Percentiles rank a stretch among this genome's conserved stretches.
These are phyloP conservation scores for Coniochaeta hoffmannii DNA, from an alignment of 2,329 filamentous ascomycete genomes.

Conservation along the genomic window DNA sequence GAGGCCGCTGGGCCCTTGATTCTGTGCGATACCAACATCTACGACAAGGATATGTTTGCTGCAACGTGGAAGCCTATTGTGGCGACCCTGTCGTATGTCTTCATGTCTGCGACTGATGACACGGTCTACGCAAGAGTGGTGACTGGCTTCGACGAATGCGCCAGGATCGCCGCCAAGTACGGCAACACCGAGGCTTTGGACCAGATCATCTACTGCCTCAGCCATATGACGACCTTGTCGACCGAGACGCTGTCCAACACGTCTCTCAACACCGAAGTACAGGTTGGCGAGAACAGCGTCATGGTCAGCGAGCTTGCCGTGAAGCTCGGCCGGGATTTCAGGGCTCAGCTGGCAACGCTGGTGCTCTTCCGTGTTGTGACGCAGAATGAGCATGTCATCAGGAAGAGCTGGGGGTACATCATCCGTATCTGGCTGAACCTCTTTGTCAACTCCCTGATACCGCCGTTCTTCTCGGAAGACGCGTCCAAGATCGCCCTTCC, in stretches of 20 bases:
- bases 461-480: constrained; percentile 62
- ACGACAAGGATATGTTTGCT: constrained; percentile 95
- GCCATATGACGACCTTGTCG: constrained; percentile 82
- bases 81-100: constrained; percentile 92
- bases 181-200: constrained; percentile 80
- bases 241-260: constrained; percentile 73
- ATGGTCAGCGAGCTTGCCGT: constrained; percentile 99
- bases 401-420: constrained; percentile 74
- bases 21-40: constrained; percentile 85
- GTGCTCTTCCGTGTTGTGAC: constrained; percentile 91
- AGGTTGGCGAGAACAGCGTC: constrained; percentile 82
- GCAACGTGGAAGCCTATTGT: constrained; percentile 94
- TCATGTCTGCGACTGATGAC: constrained; percentile 97
- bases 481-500: constrained; percentile 63
- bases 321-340: constrained; percentile 87
- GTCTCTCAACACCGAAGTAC: constrained; percentile 87
- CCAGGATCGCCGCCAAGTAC: constrained; percentile 83
- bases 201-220: constrained; percentile 83
- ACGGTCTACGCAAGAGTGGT: constrained; percentile 90
- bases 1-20: constrained; percentile 66
- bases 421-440: constrained; percentile 91
- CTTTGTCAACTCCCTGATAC: constrained; percentile 90
- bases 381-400: constrained; percentile 72
- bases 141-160: constrained; percentile 92
- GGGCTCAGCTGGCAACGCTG: constrained; percentile 86